These are phyloP conservation scores for Sanghuangporus sanghuang DNA, from an alignment of 1,284 basidiomycete species.

Conservation along the genomic window DNA sequence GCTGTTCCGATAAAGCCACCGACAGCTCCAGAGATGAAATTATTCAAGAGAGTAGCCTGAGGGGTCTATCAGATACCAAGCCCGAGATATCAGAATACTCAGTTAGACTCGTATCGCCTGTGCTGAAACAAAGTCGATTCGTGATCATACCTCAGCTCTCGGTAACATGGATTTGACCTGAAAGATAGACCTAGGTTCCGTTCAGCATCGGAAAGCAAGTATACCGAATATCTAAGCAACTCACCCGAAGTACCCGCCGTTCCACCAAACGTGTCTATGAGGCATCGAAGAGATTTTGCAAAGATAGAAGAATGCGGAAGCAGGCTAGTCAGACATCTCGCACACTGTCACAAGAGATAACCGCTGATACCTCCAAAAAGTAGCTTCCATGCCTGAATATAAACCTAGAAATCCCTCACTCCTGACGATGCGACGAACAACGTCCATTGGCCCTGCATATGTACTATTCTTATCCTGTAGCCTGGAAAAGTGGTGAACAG, in stretches of 20 bases:
- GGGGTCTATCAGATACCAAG: conserved; percentile 43
- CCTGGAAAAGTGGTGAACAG: conserved; percentile 32
- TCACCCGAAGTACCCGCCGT: conserved; percentile 88
- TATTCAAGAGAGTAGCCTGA: conserved; percentile 78
- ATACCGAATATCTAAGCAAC: conserved; percentile 7
- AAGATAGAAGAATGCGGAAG: not conserved
- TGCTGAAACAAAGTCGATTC: not conserved
- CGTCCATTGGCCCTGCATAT: conserved; percentile 88
- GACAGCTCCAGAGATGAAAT: conserved; percentile 85
- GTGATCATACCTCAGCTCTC: conserved; percentile 64
- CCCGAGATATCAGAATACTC: not conserved
- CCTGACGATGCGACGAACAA: conserved; percentile 72
- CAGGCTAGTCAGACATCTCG: not conserved
- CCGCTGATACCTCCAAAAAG: conserved; percentile 77
- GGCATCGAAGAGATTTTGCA: conserved; percentile 42
- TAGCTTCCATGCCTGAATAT: conserved; percentile 92
- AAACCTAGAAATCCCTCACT: conserved; percentile 81
- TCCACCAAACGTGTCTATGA: conserved; percentile 81
- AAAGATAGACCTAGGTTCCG: conserved; percentile 61
- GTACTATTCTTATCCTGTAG: conserved; percentile 90
- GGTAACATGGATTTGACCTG: conserved; percentile 78
- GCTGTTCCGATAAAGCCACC: conserved; percentile 89
- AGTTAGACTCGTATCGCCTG: conserved; percentile 6
- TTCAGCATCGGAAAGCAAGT: not conserved
- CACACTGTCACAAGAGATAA: not conserved